Base-by-base conservation (phyloP, 345 rosid species). In the Camelina laxa region DNA sequence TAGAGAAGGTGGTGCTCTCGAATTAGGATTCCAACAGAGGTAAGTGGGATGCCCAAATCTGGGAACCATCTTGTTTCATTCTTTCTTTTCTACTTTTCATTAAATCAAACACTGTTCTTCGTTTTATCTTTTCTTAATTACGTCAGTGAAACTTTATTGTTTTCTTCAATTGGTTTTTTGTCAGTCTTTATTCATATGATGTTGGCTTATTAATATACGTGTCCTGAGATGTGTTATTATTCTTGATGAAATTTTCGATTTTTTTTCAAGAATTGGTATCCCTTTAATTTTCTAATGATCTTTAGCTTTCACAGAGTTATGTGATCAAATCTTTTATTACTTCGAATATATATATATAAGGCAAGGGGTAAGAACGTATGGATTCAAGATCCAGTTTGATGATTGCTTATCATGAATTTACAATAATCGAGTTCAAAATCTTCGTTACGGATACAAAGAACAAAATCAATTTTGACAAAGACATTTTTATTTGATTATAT, bases 11-110 rank as follows among this genome's bases (percentile, higher is more conserved):
- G 75, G 76, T 77, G 80, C 80, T 71, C 67, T 77, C 80, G 45
- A 65, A 77, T 50, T 77, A 77, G 76, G 76, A 77, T 77, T 71
- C 73, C 80, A 71, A 77, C 80, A 65, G 42, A 65, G 63, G 16
- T 71, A 77, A 77, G 80, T 77, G 80, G 68, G 76, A 77, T 77
- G 8, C 73, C 68, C 76, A 70, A 77, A 65, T 71, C 49, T 65
- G 67, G 80, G 80, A 71, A 77, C 76, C 69, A 64, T 77, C 19
- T 75, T 75, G 79, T 67, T 60, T 48, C 13, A 27, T 36, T 47
- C 33, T 65, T 74, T 45, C 16, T 56, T 65, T 55, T 24, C n/a
- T 65, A 21, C 39, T 65, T 42, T 74, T 47, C 36, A 30, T 13
- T 4, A 41, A 73, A 30, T 31, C 0, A 13, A 8, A 6, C 8